Base-by-base conservation (phyloP, 2,329 filamentous ascomycete genomes). In the Trichoderma endophyticum region DNA sequence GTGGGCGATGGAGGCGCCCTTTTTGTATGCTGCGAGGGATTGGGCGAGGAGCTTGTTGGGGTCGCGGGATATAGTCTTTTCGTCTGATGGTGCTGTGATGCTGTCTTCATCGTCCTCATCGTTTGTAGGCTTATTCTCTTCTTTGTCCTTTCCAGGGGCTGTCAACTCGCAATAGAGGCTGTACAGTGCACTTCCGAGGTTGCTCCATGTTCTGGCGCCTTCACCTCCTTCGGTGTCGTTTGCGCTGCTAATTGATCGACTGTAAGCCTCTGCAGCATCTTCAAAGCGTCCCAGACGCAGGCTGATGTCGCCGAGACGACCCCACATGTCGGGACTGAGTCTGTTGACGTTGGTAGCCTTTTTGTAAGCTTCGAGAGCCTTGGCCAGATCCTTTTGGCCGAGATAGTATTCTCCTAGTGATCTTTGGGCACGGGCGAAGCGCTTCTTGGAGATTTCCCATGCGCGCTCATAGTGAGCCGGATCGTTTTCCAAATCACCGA, bases 151-250 rank as follows among this genome's bases (percentile, higher is more conserved):
- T 60, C 81, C 78, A n/a, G 77, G 82, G 4, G 85, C 82, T 4
- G 84, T 75, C 0, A 85, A 80, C 76, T 89, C 87, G 57, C 83
- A 86, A 81, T 88, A 94, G 74, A 92, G 84, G 72, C 90, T 91
- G 75, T 93, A 88, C 1, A 98, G 86, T 0, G 95, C 91, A 2
- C 92, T 94, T 0, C 95, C 96, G 26, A 99, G 87, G 78, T 99
- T 99, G 77, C 93, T 97, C 94, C 96, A 99, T 0, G 93, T 94
- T 78, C 97, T 90, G 0, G 95, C 95, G 78, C 98, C 95, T 67
- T 92, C 91, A 30, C 97, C 95, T 62, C 97, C 96, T 12, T 93
- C 87, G 1, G 81, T 81, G 36, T 86, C 85, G 36, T 83, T 85
- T 0, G 86, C 83, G 7, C 84, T 82, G 75, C 93, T 90, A 12